Evolutionary conservation across 129 eudicot species (phyloP).

Genomic region (Daucus carota): DH1_v3.0 NC_030383.2:46951501-46952000

Average conservation of each 20-base stretch:
- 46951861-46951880: too few species aligned
- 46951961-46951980: too few species aligned
- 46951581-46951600: conserved; percentile 53
- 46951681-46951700: conserved; percentile 51
- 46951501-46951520: not conserved
- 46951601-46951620: conserved; percentile 45
- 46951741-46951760: not conserved
- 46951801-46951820: not conserved
- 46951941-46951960: too few species aligned
- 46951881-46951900: too few species aligned
- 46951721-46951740: conserved; percentile 41
- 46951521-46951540: not conserved
- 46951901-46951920: too few species aligned
- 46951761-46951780: not conserved
- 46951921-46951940: too few species aligned
- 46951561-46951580: not conserved
- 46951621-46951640: conserved; percentile 48
- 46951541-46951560: not conserved
- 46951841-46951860: too few species aligned
- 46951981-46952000: too few species aligned
- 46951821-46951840: not conserved
- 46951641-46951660: conserved; percentile 52
- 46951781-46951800: not conserved
- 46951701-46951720: conserved; percentile 99
- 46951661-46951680: conserved; percentile 57